Percentiles rank a stretch among this genome's conserved stretches.
Conservation (phyloP, 2,329 filamentous ascomycete species). For the Colletotrichum navitas region DNA sequence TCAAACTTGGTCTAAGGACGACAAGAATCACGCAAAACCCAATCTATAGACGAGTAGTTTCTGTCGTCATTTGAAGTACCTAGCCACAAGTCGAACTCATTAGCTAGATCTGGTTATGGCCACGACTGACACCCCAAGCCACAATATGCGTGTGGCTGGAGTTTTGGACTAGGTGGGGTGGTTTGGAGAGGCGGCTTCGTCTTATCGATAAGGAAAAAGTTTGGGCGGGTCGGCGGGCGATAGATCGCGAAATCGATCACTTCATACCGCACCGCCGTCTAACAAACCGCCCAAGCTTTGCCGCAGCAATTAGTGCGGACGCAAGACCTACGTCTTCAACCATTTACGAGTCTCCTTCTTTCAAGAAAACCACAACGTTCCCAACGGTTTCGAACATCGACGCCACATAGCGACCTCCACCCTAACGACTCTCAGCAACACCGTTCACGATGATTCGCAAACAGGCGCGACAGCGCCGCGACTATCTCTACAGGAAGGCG, state of each 20-base stretch:
- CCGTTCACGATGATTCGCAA: conserved; percentile 48
- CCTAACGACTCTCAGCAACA: neutral
- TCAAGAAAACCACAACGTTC: too few relatives aligned
- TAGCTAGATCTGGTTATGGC: too few relatives aligned
- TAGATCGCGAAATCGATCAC: neutral
- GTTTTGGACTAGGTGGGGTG: neutral
- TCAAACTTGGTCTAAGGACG: neutral
- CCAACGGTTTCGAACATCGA: neutral
- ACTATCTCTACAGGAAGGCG: conserved; percentile 87
- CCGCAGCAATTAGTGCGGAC: neutral
- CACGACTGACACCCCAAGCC: neutral
- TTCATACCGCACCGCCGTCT: neutral
- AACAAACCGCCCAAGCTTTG: conserved; percentile 1
- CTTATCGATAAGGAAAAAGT: conserved; percentile 13
- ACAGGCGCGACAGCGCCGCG: conserved; percentile 57
- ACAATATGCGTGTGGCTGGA: neutral
- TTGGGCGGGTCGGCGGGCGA: neutral
- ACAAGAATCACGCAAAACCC: neutral
- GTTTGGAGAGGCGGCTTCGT: neutral
- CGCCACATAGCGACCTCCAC: neutral
- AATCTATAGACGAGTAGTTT: neutral
- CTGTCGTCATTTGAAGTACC: too few relatives aligned
- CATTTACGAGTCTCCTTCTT: too few relatives aligned
- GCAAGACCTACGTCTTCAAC: neutral
- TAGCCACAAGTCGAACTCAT: neutral